These are phyloP conservation scores for Hyaloscypha variabilis DNA, from an alignment of 495 filamentous ascomycete genomes.

Conservation along the genomic window DNA sequence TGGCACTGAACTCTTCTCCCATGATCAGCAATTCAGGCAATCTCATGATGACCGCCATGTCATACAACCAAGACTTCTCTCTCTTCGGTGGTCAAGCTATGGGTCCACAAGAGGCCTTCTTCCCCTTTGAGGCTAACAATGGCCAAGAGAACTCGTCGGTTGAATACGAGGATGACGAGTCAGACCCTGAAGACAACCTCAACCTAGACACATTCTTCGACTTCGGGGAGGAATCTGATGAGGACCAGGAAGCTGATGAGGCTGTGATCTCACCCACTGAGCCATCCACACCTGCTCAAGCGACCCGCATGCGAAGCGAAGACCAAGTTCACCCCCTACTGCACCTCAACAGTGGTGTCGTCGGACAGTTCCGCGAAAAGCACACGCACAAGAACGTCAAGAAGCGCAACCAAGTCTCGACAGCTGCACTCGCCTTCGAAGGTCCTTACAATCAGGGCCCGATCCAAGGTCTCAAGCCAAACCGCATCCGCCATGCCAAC, in stretches of 20 bases:
- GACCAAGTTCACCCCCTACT: constrained; percentile 56
- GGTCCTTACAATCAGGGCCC: constrained; percentile 52
- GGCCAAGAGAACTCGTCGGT: constrained; percentile 31
- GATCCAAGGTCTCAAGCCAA: constrained; percentile 56
- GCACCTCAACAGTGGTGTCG: constrained; percentile 66
- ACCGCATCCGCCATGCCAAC: constrained; percentile 55
- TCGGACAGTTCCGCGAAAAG: constrained; percentile 79
- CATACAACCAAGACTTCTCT: constrained; percentile 2
- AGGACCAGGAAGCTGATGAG: constrained; percentile 36
- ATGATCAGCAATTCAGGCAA: constrained; percentile 71
- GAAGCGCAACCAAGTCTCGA: constrained; percentile 55
- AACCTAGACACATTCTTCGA: constrained; percentile 75
- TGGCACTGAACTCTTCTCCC: constrained; percentile 47
- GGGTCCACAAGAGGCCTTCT: constrained; percentile 78
- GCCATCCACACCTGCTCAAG: constrained; percentile 42
- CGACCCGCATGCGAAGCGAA: constrained; percentile 53
- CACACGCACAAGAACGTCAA: constrained; percentile 73
- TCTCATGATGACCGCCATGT: constrained; percentile 75
- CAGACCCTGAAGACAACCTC: constrained; percentile 66
- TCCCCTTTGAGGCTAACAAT: constrained; percentile 61
- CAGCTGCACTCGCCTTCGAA: constrained; percentile 53
- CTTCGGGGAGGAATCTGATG: constrained; percentile 62
- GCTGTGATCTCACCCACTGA: constrained; percentile 37
- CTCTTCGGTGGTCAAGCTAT: constrained; percentile 64
- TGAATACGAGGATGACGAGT: constrained; percentile 54